A percentile compares a stretch with the other conserved stretches of the same genome.
Evolutionary conservation across 257 asterid species (phyloP).

Genomic region (Solanum etuberosum): DNA sequence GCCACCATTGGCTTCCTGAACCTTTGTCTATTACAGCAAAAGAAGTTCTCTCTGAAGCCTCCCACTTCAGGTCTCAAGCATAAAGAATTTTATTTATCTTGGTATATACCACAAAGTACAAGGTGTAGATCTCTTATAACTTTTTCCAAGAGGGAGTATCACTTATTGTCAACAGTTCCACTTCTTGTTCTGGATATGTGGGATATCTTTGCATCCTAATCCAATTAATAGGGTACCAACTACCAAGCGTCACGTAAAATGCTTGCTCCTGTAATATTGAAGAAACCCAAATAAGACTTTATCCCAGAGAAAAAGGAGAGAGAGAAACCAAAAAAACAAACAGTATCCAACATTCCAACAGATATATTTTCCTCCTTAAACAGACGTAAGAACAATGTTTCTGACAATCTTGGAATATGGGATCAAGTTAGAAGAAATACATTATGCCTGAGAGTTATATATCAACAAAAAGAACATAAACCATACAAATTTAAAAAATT

Average conservation of each 20-base stretch:
- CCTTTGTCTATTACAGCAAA: constrained; percentile 74
- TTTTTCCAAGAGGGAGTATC: background rate
- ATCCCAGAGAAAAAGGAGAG: background rate
- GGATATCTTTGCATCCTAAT: background rate
- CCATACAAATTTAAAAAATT: background rate
- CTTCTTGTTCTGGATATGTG: background rate
- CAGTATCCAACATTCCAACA: background rate
- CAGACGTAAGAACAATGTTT: background rate
- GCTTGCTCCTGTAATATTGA: background rate
- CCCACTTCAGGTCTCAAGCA: constrained; percentile 66
- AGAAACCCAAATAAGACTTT: background rate
- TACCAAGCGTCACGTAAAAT: background rate
- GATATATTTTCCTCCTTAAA: background rate
- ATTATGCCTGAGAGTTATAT: background rate
- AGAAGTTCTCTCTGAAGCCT: constrained; percentile 55
- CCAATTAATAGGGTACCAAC: background rate
- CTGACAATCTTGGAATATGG: background rate
- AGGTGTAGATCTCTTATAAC: background rate
- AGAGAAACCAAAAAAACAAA: background rate
- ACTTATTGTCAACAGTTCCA: background rate
- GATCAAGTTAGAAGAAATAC: background rate
- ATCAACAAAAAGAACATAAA: background rate
- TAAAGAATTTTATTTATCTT: background rate
- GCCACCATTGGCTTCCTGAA: constrained; percentile 69
- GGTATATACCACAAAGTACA: background rate